Conservation (phyloP, 108 stramenopile species). For the Skeletonema grethae region DNA sequence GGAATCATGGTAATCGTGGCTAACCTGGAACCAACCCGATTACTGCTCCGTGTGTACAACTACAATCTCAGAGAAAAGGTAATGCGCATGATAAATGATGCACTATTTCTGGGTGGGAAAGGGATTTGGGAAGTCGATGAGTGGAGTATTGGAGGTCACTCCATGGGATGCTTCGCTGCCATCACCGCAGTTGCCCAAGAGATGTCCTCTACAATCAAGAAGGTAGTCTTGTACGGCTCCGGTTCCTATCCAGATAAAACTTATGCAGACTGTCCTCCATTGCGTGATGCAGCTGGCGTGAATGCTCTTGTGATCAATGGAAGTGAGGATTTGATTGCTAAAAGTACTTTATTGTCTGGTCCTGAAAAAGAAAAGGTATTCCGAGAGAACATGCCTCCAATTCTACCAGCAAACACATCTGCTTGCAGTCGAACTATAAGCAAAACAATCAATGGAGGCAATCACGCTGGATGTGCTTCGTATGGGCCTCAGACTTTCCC, state of each 20-base stretch:
- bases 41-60: slow-evolving; percentile 12
- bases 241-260: slow-evolving; percentile 23
- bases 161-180: slow-evolving; percentile 43
- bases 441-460: slow-evolving; percentile 42
- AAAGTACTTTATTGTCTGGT: slow-evolving; percentile 7
- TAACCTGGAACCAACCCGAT: slow-evolving; percentile 47
- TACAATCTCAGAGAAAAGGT: slow-evolving; percentile 30
- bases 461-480: slow-evolving; percentile 50
- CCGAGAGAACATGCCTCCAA: slow-evolving; percentile 32
- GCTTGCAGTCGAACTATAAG: slow-evolving; percentile 1
- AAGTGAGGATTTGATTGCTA: slow-evolving; percentile 28
- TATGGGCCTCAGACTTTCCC: slow-evolving; percentile 54
- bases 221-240: slow-evolving; percentile 42
- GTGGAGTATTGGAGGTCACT: slow-evolving; percentile 70
- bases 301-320: slow-evolving; percentile 42
- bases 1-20: slow-evolving; percentile 62
- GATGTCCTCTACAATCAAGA: slow-evolving; percentile 40
- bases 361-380: slow-evolving; percentile 14
- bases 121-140: slow-evolving; percentile 38
- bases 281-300: slow-evolving; percentile 27
- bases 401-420: background rate
- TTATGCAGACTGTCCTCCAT: background rate
- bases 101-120: slow-evolving; percentile 15
- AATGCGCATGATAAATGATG: slow-evolving; percentile 43
- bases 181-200: slow-evolving; percentile 39